These are phyloP conservation scores for Marchantia paleacea DNA, from an alignment of 225 moss, liverwort and hornwort genomes.

Conservation along the genomic window DNA sequence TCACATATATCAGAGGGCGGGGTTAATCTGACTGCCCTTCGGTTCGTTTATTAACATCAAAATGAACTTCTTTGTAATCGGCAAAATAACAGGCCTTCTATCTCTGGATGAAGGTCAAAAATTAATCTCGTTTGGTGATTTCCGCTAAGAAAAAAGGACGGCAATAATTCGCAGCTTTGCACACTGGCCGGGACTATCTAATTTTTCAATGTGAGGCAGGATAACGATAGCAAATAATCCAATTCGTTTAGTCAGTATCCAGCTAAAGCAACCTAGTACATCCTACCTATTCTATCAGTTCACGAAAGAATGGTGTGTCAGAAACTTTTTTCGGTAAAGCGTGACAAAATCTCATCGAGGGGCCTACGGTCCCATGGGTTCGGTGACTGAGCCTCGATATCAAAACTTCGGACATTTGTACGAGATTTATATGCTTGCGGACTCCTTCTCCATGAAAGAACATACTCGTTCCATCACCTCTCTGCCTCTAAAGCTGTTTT, in stretches of 20 bases:
- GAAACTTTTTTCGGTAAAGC: neutral
- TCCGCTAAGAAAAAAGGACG: neutral
- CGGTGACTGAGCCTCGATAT: neutral
- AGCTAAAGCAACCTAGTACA: neutral
- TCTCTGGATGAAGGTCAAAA: neutral
- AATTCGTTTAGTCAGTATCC: neutral
- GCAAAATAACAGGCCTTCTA: neutral
- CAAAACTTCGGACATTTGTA: too few species aligned
- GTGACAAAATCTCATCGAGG: neutral
- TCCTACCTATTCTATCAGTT: neutral
- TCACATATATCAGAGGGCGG: too few species aligned
- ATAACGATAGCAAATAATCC: neutral
- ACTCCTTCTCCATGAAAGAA: constrained; percentile 56
- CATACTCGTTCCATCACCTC: constrained; percentile 87
- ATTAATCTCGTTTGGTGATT: neutral
- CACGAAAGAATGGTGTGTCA: constrained; percentile 1
- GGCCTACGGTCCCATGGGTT: neutral
- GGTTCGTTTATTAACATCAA: neutral
- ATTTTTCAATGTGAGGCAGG: neutral
- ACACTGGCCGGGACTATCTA: neutral
- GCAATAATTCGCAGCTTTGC: neutral
- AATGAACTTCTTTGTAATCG: neutral
- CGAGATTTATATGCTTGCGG: constrained; percentile 10
- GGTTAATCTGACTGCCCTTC: neutral
- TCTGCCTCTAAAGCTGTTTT: constrained; percentile 73